Evolutionary conservation across 106 monocot genomes (phyloP).

Genomic region (Dactylorhiza incarnata): DNA sequence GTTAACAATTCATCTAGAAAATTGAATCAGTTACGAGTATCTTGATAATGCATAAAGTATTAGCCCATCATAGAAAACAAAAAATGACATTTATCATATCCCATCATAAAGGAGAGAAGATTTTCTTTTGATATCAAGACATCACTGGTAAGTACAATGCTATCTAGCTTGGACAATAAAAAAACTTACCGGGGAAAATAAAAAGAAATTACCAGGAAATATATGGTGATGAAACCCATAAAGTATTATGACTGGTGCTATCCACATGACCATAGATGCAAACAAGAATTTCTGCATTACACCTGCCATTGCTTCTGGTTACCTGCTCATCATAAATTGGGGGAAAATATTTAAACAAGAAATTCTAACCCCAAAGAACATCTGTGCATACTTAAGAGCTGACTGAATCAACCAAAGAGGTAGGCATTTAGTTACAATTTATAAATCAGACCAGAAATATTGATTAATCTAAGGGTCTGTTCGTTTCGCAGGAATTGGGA

Average conservation of each 20-base stretch:
- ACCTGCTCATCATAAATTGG: slow-evolving; percentile 1
- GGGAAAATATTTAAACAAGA: neutral
- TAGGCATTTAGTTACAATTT: neutral
- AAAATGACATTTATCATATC: neutral
- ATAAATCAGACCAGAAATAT: neutral
- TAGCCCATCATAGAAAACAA: neutral
- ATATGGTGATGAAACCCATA: slow-evolving; percentile 38
- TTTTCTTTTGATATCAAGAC: neutral
- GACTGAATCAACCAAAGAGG: neutral
- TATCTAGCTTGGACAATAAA: neutral
- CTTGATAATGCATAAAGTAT: neutral
- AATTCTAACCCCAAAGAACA: neutral
- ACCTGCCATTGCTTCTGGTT: slow-evolving; percentile 23
- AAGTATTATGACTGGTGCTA: slow-evolving; percentile 28
- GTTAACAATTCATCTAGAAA: neutral
- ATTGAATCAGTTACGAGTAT: neutral
- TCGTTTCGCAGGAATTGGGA: no score
- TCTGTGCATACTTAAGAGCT: neutral
- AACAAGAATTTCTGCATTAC: slow-evolving; percentile 38
- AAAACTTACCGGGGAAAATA: no score
- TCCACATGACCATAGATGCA: slow-evolving; percentile 47
- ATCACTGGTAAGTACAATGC: neutral
- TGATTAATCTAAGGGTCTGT: neutral
- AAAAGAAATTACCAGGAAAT: slow-evolving; percentile 32
- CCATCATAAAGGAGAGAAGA: neutral